Conservation (phyloP, 148 eudicot genomes). For the Rhododendron ovatum region DNA sequence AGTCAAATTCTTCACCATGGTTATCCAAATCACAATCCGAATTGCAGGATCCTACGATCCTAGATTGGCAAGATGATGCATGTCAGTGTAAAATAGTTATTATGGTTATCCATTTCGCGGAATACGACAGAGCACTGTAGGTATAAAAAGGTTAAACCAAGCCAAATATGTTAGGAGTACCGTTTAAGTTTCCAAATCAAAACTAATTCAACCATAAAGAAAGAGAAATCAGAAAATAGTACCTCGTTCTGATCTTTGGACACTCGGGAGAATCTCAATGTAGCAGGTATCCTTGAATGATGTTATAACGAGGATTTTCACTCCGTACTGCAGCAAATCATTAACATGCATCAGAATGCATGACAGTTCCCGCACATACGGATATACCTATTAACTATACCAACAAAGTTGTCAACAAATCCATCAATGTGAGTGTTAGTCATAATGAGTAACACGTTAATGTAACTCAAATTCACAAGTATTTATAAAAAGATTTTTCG, state of each 20-base stretch:
- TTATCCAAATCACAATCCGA: background rate
- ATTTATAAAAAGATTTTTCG: background rate
- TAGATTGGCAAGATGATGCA: background rate
- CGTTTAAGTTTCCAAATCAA: background rate
- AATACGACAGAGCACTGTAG: background rate
- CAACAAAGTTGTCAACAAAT: background rate
- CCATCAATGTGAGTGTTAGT: background rate
- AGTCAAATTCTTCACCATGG: background rate
- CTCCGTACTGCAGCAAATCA: slow-evolving; percentile 73
- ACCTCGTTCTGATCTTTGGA: slow-evolving; percentile 85
- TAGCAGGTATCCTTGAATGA: slow-evolving; percentile 93
- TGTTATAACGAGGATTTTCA: slow-evolving; percentile 78
- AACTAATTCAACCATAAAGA: background rate
- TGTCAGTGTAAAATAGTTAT: background rate
- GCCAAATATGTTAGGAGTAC: background rate
- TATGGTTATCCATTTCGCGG: background rate
- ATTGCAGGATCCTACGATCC: background rate
- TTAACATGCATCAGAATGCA: slow-evolving; percentile 2
- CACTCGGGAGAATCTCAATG: slow-evolving; percentile 87
- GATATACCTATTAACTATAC: slow-evolving; percentile 3
- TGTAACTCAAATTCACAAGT: background rate
- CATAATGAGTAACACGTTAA: background rate
- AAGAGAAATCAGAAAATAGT: slow-evolving; percentile 1
- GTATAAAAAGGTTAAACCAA: background rate
- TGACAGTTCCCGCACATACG: background rate